Evolutionary conservation across 306 rosid species (phyloP).

Genomic region (Prinsepia uniflora): DNA sequence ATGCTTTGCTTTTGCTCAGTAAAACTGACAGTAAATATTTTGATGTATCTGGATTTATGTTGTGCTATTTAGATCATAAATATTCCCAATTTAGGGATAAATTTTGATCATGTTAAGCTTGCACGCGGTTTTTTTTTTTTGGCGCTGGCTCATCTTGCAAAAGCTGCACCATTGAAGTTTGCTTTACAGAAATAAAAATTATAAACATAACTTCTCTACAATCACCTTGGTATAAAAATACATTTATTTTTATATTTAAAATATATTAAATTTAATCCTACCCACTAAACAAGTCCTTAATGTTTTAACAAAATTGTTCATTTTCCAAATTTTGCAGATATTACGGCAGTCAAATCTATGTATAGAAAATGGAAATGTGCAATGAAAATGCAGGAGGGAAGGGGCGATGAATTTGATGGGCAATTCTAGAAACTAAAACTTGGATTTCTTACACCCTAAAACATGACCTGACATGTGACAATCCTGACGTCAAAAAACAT

Average conservation of each 20-base stretch:
- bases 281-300: no score
- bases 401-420: constrained; percentile 8
- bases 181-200: no score
- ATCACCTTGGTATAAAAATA: no score
- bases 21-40: neutral
- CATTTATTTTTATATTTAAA: no score
- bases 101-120: no score
- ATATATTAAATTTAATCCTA: no score
- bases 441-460: constrained; percentile 7
- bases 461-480: neutral
- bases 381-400: neutral
- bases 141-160: no score
- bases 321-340: neutral
- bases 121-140: no score
- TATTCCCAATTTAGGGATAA: neutral
- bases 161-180: no score
- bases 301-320: no score
- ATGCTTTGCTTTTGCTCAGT: neutral
- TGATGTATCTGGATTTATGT: neutral
- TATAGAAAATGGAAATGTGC: neutral
- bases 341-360: neutral
- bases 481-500: neutral
- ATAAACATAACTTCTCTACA: no score
- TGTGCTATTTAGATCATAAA: neutral
- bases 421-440: neutral